Evolutionary conservation across 495 filamentous ascomycete species (phyloP), one percentile per base, ranked within the genome.

Genomic region (Aspergillus cristatus): DNA sequence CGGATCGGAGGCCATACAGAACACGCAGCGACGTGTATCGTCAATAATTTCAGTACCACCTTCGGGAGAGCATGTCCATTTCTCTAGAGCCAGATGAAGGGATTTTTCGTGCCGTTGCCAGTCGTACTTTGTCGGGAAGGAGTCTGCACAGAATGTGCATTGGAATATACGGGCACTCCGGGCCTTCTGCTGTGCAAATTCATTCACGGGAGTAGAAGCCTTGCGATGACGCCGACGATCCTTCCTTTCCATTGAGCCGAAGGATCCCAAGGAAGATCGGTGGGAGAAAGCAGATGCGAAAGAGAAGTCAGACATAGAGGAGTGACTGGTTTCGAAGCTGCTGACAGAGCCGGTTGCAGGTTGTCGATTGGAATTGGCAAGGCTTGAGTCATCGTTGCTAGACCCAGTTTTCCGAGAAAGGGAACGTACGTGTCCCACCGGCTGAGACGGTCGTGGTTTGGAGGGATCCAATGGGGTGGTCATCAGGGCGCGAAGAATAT

Each of bases 71-170:
- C 86, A 93, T n/a, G 82, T 80, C 86, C 86, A 94, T 45, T 83
- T 81, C 47, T 94, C 86, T 2, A 94, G 70, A 16, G 78, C 80
- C 25, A 94, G 53, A 55, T 94, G 86, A 35, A 90, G 65, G 7
- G 84, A 86, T 51, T 90, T 94, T 55, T 94, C 86, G 60, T 94
- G 86, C 28, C 86, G 73, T 51, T 88, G 82, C 86, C 86, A 94
- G 60, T 94, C 86, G 59, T 90, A 86, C 55, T 94, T 94, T 26
- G 82, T 84, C 42, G 81, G 78, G 59, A 91, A 94, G 0, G 79
- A 81, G 43, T 90, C 84, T 7, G 83, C 85, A 54, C 86, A 94
- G 67, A 94, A 94, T n/a, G 86, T 94, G 54, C 86, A 94, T 59
- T 90, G 83, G 55, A 79, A 94, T 12, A 82, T 64, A 39, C 67